Conservation (phyloP, 2,329 filamentous ascomycete species). For the Pseudocercospora pini-densiflorae region DNA sequence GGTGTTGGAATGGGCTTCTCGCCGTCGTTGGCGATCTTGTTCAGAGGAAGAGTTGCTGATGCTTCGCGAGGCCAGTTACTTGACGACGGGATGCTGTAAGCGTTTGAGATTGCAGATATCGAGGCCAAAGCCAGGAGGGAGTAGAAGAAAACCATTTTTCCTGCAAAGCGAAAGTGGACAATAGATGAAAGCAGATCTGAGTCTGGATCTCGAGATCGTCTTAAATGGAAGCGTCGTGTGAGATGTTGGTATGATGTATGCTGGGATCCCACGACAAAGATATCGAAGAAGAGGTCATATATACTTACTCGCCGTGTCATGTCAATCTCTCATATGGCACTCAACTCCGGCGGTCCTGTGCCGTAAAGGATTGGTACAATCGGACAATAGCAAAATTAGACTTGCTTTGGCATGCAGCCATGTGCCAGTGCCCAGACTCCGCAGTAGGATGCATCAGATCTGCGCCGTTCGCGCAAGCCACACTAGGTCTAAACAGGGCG, state of each 20-base stretch:
- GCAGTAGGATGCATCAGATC: slow-evolving; percentile 17
- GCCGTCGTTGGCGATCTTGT: slow-evolving; percentile 25
- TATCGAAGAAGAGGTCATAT: neutral
- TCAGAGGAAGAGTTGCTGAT: slow-evolving; percentile 23
- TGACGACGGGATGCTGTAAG: slow-evolving; percentile 5
- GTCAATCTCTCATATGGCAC: neutral
- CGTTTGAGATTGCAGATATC: slow-evolving; percentile 17
- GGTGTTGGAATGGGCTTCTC: slow-evolving; percentile 26
- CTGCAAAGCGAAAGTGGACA: neutral
- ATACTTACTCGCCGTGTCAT: neutral
- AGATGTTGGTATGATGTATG: neutral
- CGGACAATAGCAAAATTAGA: slow-evolving; percentile 22
- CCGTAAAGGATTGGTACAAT: slow-evolving; percentile 18
- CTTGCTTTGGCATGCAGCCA: slow-evolving; percentile 14
- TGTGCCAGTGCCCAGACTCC: slow-evolving; percentile 13
- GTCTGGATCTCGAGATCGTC: neutral
- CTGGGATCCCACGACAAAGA: neutral
- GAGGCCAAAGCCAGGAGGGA: slow-evolving; percentile 21
- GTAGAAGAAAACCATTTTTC: slow-evolving; percentile 10
- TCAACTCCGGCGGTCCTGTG: slow-evolving; percentile 13
- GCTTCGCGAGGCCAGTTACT: neutral
- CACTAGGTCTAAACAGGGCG: slow-evolving; percentile 14
- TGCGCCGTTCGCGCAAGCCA: slow-evolving; percentile 20
- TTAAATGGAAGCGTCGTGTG: neutral
- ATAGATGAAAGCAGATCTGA: neutral